phyloP scores from a whole-genome alignment of 1,284 basidiomycete genomes.

The Tilletia caries region DNA sequence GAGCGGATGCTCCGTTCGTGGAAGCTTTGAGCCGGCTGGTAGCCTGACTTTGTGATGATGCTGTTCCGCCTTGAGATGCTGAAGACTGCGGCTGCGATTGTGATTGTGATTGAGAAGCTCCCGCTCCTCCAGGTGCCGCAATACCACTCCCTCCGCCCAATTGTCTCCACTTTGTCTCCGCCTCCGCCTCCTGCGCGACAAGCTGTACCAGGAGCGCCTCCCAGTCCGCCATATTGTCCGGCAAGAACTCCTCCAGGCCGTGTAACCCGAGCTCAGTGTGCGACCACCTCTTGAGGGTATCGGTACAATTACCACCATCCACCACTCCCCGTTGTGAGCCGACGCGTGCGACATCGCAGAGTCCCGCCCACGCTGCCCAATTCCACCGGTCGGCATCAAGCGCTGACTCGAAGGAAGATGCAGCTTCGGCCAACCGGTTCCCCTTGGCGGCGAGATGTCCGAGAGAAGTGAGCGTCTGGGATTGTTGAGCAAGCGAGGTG shows the following conservation, averaged over 20 bases:
- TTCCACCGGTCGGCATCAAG: constrained; percentile 36
- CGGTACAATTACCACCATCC: not conserved
- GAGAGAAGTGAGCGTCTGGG: constrained; percentile 35
- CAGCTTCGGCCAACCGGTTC: constrained; percentile 30
- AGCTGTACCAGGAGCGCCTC: not conserved
- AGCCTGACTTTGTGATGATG: not conserved
- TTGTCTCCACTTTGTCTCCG: constrained; percentile 17
- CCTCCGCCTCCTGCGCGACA: constrained; percentile 29
- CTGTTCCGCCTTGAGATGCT: not conserved
- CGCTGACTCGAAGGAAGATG: constrained; percentile 26
- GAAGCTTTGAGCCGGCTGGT: not conserved
- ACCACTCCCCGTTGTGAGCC: not conserved
- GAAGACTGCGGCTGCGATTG: not conserved
- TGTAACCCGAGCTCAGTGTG: constrained; percentile 15
- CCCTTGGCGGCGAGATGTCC: constrained; percentile 32
- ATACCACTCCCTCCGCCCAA: not conserved
- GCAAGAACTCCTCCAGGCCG: constrained; percentile 19
- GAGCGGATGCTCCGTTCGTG: not conserved
- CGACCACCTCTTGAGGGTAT: constrained; percentile 24
- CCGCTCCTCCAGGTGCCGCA: not conserved
- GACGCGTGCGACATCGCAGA: constrained; percentile 40
- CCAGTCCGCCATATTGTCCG: constrained; percentile 10
- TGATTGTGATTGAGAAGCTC: not conserved
- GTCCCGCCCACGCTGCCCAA: constrained; percentile 44
- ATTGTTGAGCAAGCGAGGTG: constrained; percentile 21